A percentile compares a stretch with the other conserved stretches of the same genome.
These are phyloP conservation scores for Cyberlindnera maritima DNA, from an alignment of 805 yeast genomes.

Conservation along the genomic window DNA sequence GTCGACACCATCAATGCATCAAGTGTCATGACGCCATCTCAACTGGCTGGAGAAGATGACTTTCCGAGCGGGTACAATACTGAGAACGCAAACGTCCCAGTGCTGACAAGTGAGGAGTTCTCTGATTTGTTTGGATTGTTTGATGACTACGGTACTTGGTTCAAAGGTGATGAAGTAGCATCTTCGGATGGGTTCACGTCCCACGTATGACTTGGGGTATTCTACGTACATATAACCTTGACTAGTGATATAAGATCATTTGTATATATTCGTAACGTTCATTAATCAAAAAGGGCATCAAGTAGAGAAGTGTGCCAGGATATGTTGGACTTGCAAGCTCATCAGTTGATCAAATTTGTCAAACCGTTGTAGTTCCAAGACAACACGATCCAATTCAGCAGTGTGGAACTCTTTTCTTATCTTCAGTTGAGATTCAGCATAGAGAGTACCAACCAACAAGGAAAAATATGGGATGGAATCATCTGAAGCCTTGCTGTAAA, in stretches of 20 bases:
- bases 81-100: not conserved
- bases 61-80: not conserved
- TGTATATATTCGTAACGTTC: not conserved
- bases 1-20: not conserved
- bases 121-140: conserved; percentile 6
- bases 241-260: too few species aligned
- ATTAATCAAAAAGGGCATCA: not conserved
- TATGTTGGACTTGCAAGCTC: conserved; percentile 14
- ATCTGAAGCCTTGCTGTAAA: conserved; percentile 5
- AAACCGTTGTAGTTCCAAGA: conserved; percentile 18
- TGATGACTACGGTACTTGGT: conserved; percentile 6
- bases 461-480: conserved; percentile 18
- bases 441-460: conserved; percentile 19
- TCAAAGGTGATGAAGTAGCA: not conserved
- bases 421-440: not conserved
- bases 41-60: not conserved
- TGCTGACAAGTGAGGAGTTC: conserved; percentile 4
- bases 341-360: conserved; percentile 16
- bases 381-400: conserved; percentile 15
- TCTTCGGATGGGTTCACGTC: not conserved
- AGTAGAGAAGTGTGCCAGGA: conserved; percentile 7
- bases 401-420: conserved; percentile 12
- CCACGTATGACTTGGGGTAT: not conserved
- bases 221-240: too few species aligned
- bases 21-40: not conserved